These are phyloP conservation scores for Fraxinus dipetala DNA, from an alignment of 305 asterid genomes.

Conservation along the genomic window DNA sequence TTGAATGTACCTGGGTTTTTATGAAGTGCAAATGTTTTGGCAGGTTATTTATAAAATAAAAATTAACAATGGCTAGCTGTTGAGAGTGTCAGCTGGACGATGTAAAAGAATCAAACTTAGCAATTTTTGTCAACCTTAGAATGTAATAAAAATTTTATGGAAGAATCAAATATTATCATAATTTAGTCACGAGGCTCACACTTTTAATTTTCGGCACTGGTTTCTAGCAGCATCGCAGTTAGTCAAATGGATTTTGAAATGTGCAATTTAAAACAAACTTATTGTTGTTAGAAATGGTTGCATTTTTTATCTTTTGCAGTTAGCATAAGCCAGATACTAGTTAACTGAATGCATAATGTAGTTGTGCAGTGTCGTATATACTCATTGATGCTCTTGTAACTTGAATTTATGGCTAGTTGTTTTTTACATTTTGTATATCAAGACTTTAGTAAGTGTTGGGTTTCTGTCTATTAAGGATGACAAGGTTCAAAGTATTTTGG, in stretches of 20 bases:
- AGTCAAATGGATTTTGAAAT: neutral
- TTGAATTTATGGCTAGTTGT: neutral
- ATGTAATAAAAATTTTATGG: neutral
- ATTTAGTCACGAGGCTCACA: neutral
- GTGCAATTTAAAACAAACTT: neutral
- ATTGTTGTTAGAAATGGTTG: neutral
- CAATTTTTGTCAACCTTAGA: neutral
- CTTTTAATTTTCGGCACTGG: neutral
- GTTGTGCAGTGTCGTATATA: neutral
- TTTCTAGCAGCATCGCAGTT: conserved; percentile 1
- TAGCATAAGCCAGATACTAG: neutral
- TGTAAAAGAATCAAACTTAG: conserved; percentile 4
- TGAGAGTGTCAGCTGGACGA: conserved; percentile 20
- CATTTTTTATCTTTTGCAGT: neutral
- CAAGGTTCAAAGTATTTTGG: conserved; percentile 74
- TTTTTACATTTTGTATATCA: neutral
- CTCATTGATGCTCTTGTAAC: neutral
- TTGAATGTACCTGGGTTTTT: neutral
- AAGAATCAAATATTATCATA: neutral
- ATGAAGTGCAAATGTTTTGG: neutral
- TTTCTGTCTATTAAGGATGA: conserved; percentile 54
- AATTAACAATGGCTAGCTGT: conserved; percentile 16
- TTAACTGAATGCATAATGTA: conserved; percentile 19
- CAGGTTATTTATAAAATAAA: conserved; percentile 4
- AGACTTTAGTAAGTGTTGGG: conserved; percentile 4